Percentiles rank a stretch among this genome's conserved stretches.
Evolutionary conservation across 306 rosid species (phyloP).

Genomic region (Lupinus albus): DNA sequence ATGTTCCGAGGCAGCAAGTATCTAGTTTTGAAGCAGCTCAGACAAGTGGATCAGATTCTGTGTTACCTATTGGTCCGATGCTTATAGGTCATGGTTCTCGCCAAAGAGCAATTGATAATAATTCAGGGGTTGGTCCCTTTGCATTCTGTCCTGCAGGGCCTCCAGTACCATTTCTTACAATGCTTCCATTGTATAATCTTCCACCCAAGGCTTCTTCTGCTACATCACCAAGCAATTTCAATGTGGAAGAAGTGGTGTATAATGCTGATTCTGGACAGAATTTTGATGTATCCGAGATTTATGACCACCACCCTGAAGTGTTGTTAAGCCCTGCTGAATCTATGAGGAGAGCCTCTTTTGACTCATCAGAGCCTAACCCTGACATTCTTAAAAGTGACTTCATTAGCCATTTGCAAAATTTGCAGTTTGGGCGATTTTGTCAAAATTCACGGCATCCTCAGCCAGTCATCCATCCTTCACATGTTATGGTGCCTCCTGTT

Average conservation of each 20-base stretch:
- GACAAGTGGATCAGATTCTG: conserved; percentile 63
- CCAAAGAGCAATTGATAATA: conserved; percentile 60
- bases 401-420: conserved; percentile 66
- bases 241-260: conserved; percentile 55
- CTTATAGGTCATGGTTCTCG: conserved; percentile 58
- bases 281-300: conserved; percentile 55
- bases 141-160: conserved; percentile 82
- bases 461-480: conserved; percentile 52
- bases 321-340: conserved; percentile 5
- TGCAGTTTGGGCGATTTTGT: conserved; percentile 66
- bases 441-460: conserved; percentile 52
- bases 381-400: conserved; percentile 79
- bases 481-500: conserved; percentile 58
- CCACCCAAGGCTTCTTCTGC: conserved; percentile 57
- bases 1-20: conserved; percentile 56
- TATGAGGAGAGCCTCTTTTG: conserved; percentile 25
- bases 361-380: conserved; percentile 47
- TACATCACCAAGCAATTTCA: conserved; percentile 53
- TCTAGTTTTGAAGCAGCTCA: conserved; percentile 60
- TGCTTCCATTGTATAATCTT: conserved; percentile 68
- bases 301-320: conserved; percentile 47
- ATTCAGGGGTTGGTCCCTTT: conserved; percentile 57
- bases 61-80: conserved; percentile 54
- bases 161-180: conserved; percentile 73
- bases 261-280: conserved; percentile 56